Evolutionary conservation across 768 basidiomycete species (phyloP), one percentile per base, ranked within the genome.

Genomic region (Suillus spraguei): DNA sequence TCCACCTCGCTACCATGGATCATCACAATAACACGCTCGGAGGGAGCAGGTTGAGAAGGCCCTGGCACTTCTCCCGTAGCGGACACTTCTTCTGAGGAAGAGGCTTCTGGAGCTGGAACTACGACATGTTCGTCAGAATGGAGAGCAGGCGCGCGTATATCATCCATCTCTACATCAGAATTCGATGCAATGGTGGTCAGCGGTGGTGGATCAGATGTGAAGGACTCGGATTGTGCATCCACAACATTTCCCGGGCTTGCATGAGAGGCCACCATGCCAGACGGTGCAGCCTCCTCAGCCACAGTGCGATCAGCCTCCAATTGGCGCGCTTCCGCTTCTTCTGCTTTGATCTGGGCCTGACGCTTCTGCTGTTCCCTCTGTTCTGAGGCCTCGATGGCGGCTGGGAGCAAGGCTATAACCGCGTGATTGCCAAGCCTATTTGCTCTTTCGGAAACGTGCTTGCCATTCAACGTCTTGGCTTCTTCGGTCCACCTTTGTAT

Each of bases 1-100:
- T 99, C 97, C 33, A 99, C 94, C 8, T 89, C 82, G 66, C 87
- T 92, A 59, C 97, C 97, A 74, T 95, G 93, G 60, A 99, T 94
- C 78, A 87, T 84, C 70, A 99, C 91, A 1, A 92, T 94, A 33
- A 97, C 83, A 41, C 97, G 87, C 66, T 87, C 82, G 7, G 55
- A 17, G 42, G 80, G 71, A n/a, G 71, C 69, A 60, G 67, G 36
- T 24, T 77, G 74, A 38, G 83, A 76, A 13, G 81, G 59, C 6
- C 77, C 76, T 14, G 67, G 39, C 14, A 60, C 22, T n/a, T 33
- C 46, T 47, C 60, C 69, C n/a, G 69, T 62, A 39, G 62, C 28
- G 32, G 39, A 8, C 22, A 28, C 13, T 58, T 60, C 60, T 38
- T 55, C 66, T 35, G 53, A 67, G 16, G 70, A 68, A 28, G 76